Conservation (phyloP, 2,329 filamentous ascomycete species). For the Sporothrix schenckii region DNA sequence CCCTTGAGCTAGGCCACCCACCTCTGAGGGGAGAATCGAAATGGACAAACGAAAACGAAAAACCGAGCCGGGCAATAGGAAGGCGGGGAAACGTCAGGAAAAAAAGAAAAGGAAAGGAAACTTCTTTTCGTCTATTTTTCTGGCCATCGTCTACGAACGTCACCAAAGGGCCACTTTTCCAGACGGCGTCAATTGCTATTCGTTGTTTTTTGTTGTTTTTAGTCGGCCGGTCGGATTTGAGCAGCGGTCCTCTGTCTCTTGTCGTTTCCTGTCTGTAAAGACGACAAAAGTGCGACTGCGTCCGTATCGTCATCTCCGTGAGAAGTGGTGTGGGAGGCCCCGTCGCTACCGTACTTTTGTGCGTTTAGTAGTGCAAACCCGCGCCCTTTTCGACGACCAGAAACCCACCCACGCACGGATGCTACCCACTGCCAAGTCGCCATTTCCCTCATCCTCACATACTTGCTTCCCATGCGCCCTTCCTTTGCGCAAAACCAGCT, state of each 20-base stretch:
- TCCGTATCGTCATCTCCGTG: neutral
- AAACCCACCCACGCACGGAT: neutral
- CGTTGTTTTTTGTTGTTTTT: neutral
- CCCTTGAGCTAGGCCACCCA: neutral
- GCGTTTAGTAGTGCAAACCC: neutral
- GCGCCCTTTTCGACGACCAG: neutral
- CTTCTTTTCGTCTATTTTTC: neutral
- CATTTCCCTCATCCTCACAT: neutral
- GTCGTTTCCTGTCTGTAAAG: constrained; percentile 4
- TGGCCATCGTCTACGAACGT: neutral
- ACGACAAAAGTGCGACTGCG: neutral
- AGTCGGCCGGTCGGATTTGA: neutral
- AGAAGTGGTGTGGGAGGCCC: constrained; percentile 8
- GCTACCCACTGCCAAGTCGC: neutral
- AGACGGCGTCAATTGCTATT: too few species aligned
- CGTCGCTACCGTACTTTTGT: constrained; percentile 13
- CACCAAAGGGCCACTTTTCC: neutral
- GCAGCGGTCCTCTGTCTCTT: neutral
- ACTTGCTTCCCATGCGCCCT: neutral
- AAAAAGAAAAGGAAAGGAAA: neutral
- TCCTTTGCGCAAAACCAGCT: neutral
- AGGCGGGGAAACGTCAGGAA: neutral
- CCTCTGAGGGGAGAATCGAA: neutral
- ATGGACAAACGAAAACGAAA: constrained; percentile 7
- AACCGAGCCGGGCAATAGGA: neutral